Conservation (phyloP, 805 yeast genomes). For the Wickerhamomyces queroliae region DNA sequence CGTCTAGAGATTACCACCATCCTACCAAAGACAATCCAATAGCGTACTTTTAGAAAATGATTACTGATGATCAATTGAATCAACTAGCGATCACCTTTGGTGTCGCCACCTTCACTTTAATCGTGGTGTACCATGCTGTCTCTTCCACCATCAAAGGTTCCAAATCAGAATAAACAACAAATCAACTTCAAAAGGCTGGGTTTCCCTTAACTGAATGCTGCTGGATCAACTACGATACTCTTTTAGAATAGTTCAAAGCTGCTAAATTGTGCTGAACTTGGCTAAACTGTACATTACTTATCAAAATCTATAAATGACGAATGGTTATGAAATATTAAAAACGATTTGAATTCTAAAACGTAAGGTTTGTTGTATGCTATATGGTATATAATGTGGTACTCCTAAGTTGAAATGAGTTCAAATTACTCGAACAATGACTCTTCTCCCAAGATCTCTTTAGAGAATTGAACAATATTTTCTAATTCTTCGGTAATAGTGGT, state of each 20-base stretch:
- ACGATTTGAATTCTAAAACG: not conserved
- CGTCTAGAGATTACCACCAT: too few relatives aligned
- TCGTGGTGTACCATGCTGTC: slow-evolving; percentile 61
- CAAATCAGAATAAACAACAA: slow-evolving; percentile 15
- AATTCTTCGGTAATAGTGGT: slow-evolving; percentile 39
- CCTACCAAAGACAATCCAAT: too few relatives aligned
- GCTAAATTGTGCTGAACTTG: too few relatives aligned
- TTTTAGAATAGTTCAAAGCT: too few relatives aligned
- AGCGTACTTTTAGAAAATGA: too few relatives aligned
- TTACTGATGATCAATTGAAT: slow-evolving; percentile 71
- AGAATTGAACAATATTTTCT: slow-evolving; percentile 28
- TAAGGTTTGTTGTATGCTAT: too few relatives aligned
- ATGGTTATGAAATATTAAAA: too few relatives aligned
- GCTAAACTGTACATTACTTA: too few relatives aligned
- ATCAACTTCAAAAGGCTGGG: not conserved
- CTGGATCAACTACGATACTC: not conserved
- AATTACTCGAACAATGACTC: slow-evolving; percentile 16
- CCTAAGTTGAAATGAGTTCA: not conserved
- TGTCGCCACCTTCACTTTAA: slow-evolving; percentile 57
- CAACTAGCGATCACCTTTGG: slow-evolving; percentile 67
- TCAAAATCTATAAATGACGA: too few relatives aligned
- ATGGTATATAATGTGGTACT: not conserved
- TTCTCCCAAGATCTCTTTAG: slow-evolving; percentile 41
- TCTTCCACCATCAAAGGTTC: slow-evolving; percentile 32
- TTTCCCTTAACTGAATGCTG: not conserved